Percentiles rank a stretch among this genome's conserved stretches.
Evolutionary conservation across 2,329 filamentous ascomycete genomes (phyloP).

Genomic region (Trichoderma hamatum): DNA sequence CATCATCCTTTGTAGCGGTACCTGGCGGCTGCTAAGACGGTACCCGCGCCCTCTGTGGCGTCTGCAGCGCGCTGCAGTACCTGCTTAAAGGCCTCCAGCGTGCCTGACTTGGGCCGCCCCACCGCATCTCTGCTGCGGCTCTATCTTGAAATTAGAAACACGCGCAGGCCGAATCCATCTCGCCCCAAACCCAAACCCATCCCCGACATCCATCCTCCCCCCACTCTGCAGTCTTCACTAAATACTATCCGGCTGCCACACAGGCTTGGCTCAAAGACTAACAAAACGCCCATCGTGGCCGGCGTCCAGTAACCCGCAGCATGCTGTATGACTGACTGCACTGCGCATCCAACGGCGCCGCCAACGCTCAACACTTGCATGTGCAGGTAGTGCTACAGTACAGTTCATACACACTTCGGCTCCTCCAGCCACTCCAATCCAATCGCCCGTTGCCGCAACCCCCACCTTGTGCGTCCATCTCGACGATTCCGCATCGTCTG

Average conservation of each 20-base stretch:
- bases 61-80: neutral
- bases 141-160: neutral
- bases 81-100: neutral
- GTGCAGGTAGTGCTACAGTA: neutral
- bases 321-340: no score
- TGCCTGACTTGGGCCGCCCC: neutral
- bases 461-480: neutral
- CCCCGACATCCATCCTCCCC: neutral
- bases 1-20: neutral
- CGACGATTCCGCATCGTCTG: neutral
- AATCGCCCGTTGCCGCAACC: neutral
- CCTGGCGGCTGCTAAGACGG: neutral
- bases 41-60: neutral
- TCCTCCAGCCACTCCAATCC: neutral
- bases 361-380: neutral
- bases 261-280: neutral
- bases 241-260: neutral
- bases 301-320: no score
- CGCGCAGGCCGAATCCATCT: neutral
- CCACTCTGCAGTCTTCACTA: neutral
- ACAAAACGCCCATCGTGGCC: no score
- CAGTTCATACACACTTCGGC: no score
- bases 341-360: no score
- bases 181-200: neutral
- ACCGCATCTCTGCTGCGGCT: neutral